These are phyloP conservation scores for Komagataella mondaviorum DNA, from an alignment of 805 yeast genomes.

Conservation along the genomic window DNA sequence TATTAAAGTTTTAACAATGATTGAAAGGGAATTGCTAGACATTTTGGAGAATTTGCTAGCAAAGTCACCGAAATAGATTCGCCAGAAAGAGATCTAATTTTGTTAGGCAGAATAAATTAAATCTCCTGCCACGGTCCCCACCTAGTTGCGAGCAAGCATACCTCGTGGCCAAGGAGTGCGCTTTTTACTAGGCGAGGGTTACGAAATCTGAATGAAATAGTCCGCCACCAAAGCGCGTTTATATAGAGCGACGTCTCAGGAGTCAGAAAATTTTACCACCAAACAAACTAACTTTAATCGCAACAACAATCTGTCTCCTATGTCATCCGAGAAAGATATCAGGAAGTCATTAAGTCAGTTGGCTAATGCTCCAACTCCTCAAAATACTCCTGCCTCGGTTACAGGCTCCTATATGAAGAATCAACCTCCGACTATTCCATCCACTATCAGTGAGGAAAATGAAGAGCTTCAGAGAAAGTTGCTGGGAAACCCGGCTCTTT, in stretches of 20 bases:
- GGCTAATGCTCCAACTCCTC: conserved; percentile 95
- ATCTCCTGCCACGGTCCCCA: background rate
- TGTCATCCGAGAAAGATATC: conserved; percentile 20
- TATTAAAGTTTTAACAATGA: background rate
- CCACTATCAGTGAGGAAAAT: conserved; percentile 57
- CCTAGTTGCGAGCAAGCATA: background rate
- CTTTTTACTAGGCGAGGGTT: background rate
- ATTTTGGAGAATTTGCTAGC: background rate
- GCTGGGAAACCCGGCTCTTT: conserved; percentile 64
- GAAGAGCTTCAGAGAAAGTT: conserved; percentile 20
- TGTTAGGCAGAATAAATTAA: too few relatives aligned
- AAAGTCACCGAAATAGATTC: background rate
- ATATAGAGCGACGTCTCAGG: background rate
- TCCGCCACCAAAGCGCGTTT: background rate
- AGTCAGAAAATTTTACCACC: background rate
- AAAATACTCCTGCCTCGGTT: conserved; percentile 90
- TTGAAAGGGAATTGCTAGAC: background rate
- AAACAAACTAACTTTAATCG: background rate
- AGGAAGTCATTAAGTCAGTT: conserved; percentile 61
- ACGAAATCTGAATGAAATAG: background rate
- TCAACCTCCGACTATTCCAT: conserved; percentile 44
- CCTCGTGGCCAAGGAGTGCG: background rate
- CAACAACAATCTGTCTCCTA: background rate
- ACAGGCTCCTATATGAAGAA: conserved; percentile 58
- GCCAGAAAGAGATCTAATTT: background rate